Conservation (phyloP, 805 yeast species). For the Debaryomyces maramus region DNA sequence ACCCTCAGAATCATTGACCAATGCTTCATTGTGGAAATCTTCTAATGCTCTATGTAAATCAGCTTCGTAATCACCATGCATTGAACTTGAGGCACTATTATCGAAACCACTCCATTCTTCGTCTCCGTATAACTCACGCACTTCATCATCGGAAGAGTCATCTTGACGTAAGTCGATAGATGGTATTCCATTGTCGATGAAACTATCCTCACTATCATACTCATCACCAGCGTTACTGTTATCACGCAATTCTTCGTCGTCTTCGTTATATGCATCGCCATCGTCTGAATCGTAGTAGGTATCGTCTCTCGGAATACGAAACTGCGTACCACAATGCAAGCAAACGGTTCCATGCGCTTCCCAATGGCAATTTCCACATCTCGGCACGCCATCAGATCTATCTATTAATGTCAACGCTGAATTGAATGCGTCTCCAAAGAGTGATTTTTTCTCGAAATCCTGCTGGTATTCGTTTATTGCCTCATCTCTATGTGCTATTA, state of each 20-base stretch:
- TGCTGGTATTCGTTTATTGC: slow-evolving; percentile 34
- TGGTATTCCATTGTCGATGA: slow-evolving; percentile 25
- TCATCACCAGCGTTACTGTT: slow-evolving; percentile 15
- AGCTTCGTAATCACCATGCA: slow-evolving; percentile 10
- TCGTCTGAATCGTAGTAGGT: slow-evolving; percentile 38
- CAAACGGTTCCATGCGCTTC: slow-evolving; percentile 70
- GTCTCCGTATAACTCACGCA: slow-evolving; percentile 1
- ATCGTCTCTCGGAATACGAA: slow-evolving; percentile 35
- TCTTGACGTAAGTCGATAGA: slow-evolving; percentile 10
- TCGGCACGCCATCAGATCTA: slow-evolving; percentile 66
- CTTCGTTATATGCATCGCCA: slow-evolving; percentile 36
- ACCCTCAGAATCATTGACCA: slow-evolving; percentile 8
- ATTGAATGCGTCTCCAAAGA: slow-evolving; percentile 55
- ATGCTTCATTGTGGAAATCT: slow-evolving; percentile 19
- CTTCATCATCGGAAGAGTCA: slow-evolving; percentile 8
- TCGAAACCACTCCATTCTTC: slow-evolving; percentile 5
- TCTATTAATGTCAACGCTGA: slow-evolving; percentile 50
- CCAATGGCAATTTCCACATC: slow-evolving; percentile 81
- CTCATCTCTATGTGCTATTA: slow-evolving; percentile 26
- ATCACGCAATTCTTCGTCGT: slow-evolving; percentile 20
- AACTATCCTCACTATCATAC: slow-evolving; percentile 35
- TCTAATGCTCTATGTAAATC: slow-evolving; percentile 28
- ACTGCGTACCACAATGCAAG: slow-evolving; percentile 62
- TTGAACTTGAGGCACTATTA: neutral
- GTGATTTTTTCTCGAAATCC: slow-evolving; percentile 36